These are phyloP conservation scores for Boeremia lycopersici DNA, from an alignment of 2,329 filamentous ascomycete genomes.

Conservation along the genomic window DNA sequence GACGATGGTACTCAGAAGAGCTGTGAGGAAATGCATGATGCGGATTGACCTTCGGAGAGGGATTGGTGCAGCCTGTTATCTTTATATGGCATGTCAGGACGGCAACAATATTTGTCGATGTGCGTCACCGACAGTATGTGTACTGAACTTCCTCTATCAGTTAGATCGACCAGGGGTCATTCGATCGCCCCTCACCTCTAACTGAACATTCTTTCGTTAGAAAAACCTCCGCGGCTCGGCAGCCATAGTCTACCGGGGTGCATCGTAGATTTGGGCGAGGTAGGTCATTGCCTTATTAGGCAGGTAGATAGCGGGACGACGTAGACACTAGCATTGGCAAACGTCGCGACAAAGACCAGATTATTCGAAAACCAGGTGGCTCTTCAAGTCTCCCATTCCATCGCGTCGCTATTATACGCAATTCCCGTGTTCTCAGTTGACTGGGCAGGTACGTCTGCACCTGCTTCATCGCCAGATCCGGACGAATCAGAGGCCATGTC, in stretches of 20 bases:
- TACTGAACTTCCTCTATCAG: slow-evolving; percentile 35
- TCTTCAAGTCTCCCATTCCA: slow-evolving; percentile 15
- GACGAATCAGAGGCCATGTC: neutral
- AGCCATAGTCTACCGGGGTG: slow-evolving; percentile 22
- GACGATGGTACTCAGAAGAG: slow-evolving; percentile 23
- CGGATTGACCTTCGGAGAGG: neutral
- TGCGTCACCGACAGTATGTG: slow-evolving; percentile 15
- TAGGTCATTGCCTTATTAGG: slow-evolving; percentile 34
- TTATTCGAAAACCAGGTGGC: slow-evolving; percentile 49
- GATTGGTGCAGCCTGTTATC: neutral
- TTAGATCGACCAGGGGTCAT: slow-evolving; percentile 24
- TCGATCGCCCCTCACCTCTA: slow-evolving; percentile 6
- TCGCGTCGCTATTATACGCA: neutral
- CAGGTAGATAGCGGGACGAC: slow-evolving; percentile 30
- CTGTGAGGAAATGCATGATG: slow-evolving; percentile 28
- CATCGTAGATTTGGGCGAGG: slow-evolving; percentile 22
- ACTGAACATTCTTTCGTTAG: slow-evolving; percentile 4
- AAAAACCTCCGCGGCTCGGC: slow-evolving; percentile 31
- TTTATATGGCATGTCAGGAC: slow-evolving; percentile 22
- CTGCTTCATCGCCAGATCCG: slow-evolving; percentile 2
- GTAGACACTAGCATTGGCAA: slow-evolving; percentile 10
- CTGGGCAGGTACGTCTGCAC: slow-evolving; percentile 12
- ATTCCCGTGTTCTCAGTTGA: slow-evolving; percentile 3
- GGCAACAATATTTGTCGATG: neutral
- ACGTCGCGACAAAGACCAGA: neutral